phyloP scores from a whole-genome alignment of 805 yeast genomes.

The Zygosaccharomyces bailii region DNA sequence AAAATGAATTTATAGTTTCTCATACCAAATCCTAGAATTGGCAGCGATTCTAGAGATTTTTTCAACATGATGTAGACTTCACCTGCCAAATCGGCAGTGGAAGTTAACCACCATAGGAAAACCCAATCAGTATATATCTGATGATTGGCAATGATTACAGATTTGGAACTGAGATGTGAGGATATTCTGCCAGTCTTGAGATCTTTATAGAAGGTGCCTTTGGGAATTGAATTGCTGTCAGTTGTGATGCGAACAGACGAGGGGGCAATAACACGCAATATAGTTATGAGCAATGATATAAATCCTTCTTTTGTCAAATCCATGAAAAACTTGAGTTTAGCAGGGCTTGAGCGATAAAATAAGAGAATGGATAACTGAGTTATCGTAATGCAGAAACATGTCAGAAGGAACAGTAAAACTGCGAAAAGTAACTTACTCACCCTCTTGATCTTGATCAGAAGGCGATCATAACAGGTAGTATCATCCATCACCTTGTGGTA shows the following conservation, averaged over 20 bases:
- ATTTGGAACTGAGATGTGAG: constrained; percentile 44
- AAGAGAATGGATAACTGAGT: constrained; percentile 43
- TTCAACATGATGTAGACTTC: constrained; percentile 73
- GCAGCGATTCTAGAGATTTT: constrained; percentile 63
- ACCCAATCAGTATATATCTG: constrained; percentile 94
- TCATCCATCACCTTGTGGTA: not conserved
- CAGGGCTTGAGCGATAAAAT: constrained; percentile 26
- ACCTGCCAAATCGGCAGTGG: constrained; percentile 61
- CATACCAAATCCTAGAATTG: constrained; percentile 86
- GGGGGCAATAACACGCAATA: constrained; percentile 51
- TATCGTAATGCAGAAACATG: constrained; percentile 43
- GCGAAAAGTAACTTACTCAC: constrained; percentile 20
- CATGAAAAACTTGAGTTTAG: constrained; percentile 41
- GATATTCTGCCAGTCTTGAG: constrained; percentile 23
- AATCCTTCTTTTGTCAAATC: constrained; percentile 58
- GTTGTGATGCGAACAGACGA: constrained; percentile 50
- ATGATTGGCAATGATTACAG: constrained; percentile 77
- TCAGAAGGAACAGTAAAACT: constrained; percentile 31
- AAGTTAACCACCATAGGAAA: constrained; percentile 78
- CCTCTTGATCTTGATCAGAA: constrained; percentile 13
- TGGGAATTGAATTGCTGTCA: constrained; percentile 39
- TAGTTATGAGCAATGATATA: constrained; percentile 49
- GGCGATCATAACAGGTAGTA: not conserved
- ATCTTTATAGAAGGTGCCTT: constrained; percentile 33
- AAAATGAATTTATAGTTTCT: constrained; percentile 69